Percentiles rank a stretch among this genome's conserved stretches.
These are phyloP conservation scores for Sideroxylon spinosum DNA, from an alignment of 179 eudicot genomes.

Conservation along the genomic window DNA sequence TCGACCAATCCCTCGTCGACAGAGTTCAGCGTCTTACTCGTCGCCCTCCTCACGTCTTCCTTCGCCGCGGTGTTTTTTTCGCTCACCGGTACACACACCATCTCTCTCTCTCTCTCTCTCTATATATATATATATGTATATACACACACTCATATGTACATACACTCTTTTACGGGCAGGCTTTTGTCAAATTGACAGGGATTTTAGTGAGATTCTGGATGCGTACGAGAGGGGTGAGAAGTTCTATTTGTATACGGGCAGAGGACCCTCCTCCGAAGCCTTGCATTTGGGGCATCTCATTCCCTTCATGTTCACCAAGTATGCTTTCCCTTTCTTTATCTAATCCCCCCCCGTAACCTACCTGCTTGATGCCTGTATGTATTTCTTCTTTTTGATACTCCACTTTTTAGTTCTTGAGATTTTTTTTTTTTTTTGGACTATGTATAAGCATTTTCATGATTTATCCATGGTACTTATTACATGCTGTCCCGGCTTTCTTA, in stretches of 20 bases:
- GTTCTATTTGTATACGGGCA: slow-evolving; percentile 84
- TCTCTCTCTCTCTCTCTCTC: slow-evolving; percentile 4
- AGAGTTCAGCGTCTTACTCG: slow-evolving; percentile 60
- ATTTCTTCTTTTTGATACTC: no score
- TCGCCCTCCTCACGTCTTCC: slow-evolving; percentile 70
- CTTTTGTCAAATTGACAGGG: slow-evolving; percentile 32
- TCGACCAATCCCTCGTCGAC: slow-evolving; percentile 47
- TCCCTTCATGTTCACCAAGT: slow-evolving; percentile 97
- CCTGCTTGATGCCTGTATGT: no score
- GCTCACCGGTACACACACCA: slow-evolving; percentile 57
- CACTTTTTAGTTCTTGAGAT: background rate
- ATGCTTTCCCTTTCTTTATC: slow-evolving; percentile 13
- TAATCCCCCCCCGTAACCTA: background rate
- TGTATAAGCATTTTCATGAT: no score
- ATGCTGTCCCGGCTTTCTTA: no score
- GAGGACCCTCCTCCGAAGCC: slow-evolving; percentile 94
- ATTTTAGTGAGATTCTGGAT: slow-evolving; percentile 68
- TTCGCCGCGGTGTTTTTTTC: slow-evolving; percentile 87
- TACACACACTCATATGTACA: background rate
- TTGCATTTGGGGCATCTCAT: slow-evolving; percentile 91
- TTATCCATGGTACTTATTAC: no score
- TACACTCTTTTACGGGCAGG: background rate
- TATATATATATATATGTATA: background rate
- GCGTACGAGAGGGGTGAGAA: slow-evolving; percentile 80
- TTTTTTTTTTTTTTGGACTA: no score